These are phyloP conservation scores for Ballota nigra DNA, from an alignment of 257 asterid species.

Conservation along the genomic window DNA sequence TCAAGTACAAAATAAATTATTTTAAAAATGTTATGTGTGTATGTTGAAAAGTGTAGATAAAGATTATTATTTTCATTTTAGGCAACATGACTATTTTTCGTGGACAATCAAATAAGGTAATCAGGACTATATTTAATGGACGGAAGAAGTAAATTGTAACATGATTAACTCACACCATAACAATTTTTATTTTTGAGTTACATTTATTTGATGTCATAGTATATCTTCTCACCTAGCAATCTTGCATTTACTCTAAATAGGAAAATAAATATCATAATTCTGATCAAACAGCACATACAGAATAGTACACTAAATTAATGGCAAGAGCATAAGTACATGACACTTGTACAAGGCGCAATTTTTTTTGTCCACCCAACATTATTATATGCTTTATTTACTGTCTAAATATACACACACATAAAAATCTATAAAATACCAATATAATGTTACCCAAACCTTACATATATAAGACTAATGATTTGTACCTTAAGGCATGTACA, in stretches of 20 bases:
- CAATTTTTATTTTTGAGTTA: too few species aligned
- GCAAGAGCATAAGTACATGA: constrained; percentile 8
- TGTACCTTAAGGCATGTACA: constrained; percentile 41
- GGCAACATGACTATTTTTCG: too few species aligned
- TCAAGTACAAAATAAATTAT: too few species aligned
- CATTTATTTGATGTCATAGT: background rate
- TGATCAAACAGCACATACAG: constrained; percentile 17
- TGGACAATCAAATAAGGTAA: too few species aligned
- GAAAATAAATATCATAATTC: constrained; percentile 2
- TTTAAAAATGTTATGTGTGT: too few species aligned
- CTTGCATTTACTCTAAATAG: background rate
- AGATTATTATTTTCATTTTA: too few species aligned
- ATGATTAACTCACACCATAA: too few species aligned
- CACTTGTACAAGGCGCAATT: constrained; percentile 7
- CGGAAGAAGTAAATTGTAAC: too few species aligned
- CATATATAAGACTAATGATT: constrained; percentile 45
- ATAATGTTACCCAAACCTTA: constrained; percentile 43
- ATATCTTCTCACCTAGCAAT: background rate
- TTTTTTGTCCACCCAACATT: background rate
- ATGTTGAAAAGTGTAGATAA: too few species aligned
- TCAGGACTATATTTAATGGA: too few species aligned
- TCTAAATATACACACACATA: background rate
- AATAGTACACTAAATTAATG: constrained; percentile 17
- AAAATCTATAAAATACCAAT: constrained; percentile 16
- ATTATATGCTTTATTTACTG: constrained; percentile 20